Base-by-base conservation (phyloP, 176 grass and related monocot species). In the Chloris gayana region DNA sequence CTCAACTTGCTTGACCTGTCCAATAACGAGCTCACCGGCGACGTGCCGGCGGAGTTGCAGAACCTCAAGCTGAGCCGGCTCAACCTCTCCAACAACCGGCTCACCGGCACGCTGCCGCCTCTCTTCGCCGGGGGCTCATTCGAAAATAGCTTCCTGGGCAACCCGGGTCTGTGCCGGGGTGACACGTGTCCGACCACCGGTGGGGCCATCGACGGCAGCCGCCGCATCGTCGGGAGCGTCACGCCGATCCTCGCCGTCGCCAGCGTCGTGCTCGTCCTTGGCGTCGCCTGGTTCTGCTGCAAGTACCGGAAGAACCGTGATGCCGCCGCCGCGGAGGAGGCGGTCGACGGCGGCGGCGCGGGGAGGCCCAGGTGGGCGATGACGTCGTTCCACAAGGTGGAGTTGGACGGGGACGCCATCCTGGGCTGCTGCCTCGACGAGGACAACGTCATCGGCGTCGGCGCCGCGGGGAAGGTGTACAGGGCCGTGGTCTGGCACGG, bases 1-100 rank as follows among this genome's bases (percentile, higher is more conserved):
- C 91, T 98, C 22, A 98, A 94, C 79, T 94, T 92, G 45, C 95
- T 98, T 17, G 95, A 98, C 82, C 86, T 98, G 29, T 98, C 95
- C 0, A 70, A 77, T 22, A 98, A 98, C 44, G 3, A 27, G 5
- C 86, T 98, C 26, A 92, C 49, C 0, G 95, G 5, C n/a, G n/a
- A n/a, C n/a, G n/a, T n/a, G n/a, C 95, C 95, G 18, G 24, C 22
- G 64, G 85, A 92, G 54, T 56, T 98, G 57, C 77, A 98, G 88
- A 98, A 94, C 47, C 85, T 98, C 41, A 98, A 94, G 85, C 77
- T 98, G 41, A 94, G 95, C 13, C n/a, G n/a, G n/a, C n/a, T n/a
- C n/a, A n/a, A n/a, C n/a, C n/a, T n/a, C n/a, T n/a, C n/a, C n/a
- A n/a, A n/a, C n/a, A n/a, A n/a, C n/a, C n/a, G n/a, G n/a, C n/a